Base-by-base conservation (phyloP, 2,329 filamentous ascomycete species). In the Botrytis galanthina region DNA sequence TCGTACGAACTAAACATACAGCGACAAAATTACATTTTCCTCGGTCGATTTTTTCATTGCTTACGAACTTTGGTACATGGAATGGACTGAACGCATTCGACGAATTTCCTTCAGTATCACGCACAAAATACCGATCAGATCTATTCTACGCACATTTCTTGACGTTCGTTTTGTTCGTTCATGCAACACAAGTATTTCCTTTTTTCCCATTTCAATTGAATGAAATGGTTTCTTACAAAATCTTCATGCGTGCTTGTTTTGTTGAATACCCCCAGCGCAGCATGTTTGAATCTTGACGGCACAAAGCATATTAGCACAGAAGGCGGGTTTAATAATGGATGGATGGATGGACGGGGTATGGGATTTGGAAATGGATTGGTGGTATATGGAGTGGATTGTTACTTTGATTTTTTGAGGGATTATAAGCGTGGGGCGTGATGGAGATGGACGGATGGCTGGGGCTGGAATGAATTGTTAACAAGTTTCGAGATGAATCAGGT, bases 241-340 rank as follows among this genome's bases (percentile, higher is more conserved):
- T 44, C 32, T 59, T 72, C 70, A 68, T 66, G 46, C 70, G 66
- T 72, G 46, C 70, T 72, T 72, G 70, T 72, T 72, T 72, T 72
- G 70, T 72, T 72, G 70, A 72, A 72, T 68, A 72, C 70, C 70
- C 70, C 62, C 70, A 67, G 62, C 70, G 70, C 70, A 72, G 70
- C 70, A 72, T 72, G 70, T 57, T 67, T 66, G 70, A 72, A 68
- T 72, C 54, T 72, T 72, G 70, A 48, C 46, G 67, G 70, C 62
- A 72, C 62, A 72, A 42, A 72, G 60, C 70, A 71, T 57, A 68
- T 68, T 61, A 66, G 60, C 70, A 71, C 70, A 71, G n/a, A 67
- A 35, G 46, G 62, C 37, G 48, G 48, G 70, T 68, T 72, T 68
- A 68, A 68, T 68, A 68, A 51, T 18, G 51, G 51, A 57, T 57